Conservation (phyloP, 1,139 yeast species). For the Hansenula lynferdii region DNA sequence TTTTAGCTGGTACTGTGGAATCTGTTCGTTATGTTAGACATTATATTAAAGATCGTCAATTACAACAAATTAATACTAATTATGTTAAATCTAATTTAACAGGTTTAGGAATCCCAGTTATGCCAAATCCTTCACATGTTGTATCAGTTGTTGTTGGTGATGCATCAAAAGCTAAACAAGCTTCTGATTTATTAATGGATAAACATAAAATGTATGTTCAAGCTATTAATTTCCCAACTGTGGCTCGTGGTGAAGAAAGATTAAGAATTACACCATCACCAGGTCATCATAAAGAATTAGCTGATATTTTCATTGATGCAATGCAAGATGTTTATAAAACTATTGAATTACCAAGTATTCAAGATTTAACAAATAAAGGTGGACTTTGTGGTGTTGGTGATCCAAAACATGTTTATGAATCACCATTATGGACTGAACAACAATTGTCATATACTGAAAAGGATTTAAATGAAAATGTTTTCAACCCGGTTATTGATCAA, state of each 20-base stretch:
- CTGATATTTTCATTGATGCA: conserved; percentile 73
- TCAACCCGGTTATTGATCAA: conserved; percentile 53
- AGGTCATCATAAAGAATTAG: conserved; percentile 76
- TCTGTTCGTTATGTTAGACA: conserved; percentile 84
- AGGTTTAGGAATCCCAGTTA: conserved; percentile 82
- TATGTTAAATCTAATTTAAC: conserved; percentile 74
- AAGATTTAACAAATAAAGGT: conserved; percentile 75
- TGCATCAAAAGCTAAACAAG: conserved; percentile 86
- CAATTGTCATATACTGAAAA: conserved; percentile 60
- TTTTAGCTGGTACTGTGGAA: conserved; percentile 91
- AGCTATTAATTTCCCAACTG: conserved; percentile 98
- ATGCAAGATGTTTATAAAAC: conserved; percentile 77
- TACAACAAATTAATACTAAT: conserved; percentile 81
- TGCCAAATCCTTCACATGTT: conserved; percentile 96
- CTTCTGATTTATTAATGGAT: conserved; percentile 82
- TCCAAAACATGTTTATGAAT: conserved; percentile 36
- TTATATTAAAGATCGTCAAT: conserved; percentile 71
- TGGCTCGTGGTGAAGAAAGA: conserved; percentile 92
- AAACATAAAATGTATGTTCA: conserved; percentile 91
- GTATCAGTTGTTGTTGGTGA: conserved; percentile 94
- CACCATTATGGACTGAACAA: conserved; percentile 76
- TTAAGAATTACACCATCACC: conserved; percentile 98
- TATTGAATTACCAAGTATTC: conserved; percentile 66
- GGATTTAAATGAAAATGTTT: conserved; percentile 61
- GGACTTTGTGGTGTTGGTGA: conserved; percentile 90